phyloP scores from a whole-genome alignment of 495 filamentous ascomycete genomes.

The Lasiosphaeris hirsuta region DNA sequence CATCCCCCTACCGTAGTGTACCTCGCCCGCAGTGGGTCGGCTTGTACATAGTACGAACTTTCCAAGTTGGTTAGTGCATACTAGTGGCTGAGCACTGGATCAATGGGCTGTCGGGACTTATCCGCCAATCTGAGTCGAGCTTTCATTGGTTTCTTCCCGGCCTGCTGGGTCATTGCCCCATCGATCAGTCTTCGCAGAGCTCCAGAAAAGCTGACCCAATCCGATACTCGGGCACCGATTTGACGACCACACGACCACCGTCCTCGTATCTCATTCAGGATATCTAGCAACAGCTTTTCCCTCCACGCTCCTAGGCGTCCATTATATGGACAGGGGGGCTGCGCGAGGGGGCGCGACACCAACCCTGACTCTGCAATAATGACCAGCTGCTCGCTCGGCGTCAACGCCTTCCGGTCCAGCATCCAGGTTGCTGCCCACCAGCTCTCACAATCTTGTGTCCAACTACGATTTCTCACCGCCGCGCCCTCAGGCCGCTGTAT shows the following conservation, averaged over 20 bases:
- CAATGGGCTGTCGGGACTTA: too few relatives aligned
- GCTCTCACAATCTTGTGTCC: slow-evolving; percentile 15
- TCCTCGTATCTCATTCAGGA: not conserved
- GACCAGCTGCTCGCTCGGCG: slow-evolving; percentile 28
- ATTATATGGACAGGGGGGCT: slow-evolving; percentile 26
- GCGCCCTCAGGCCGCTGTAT: slow-evolving; percentile 17
- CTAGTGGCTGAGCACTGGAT: too few relatives aligned
- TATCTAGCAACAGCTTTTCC: not conserved
- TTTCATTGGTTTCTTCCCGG: too few relatives aligned
- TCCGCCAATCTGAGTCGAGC: too few relatives aligned
- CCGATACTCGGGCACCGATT: not conserved
- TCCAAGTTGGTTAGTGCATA: too few relatives aligned
- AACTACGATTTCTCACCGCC: not conserved
- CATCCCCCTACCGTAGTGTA: too few relatives aligned
- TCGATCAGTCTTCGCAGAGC: too few relatives aligned
- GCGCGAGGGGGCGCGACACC: slow-evolving; percentile 25
- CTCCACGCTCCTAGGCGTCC: not conserved
- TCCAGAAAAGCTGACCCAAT: too few relatives aligned
- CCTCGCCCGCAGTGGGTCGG: too few relatives aligned
- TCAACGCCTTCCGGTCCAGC: slow-evolving; percentile 30
- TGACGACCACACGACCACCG: not conserved
- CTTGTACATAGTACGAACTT: too few relatives aligned
- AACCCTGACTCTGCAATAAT: slow-evolving; percentile 17
- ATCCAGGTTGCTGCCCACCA: slow-evolving; percentile 25
- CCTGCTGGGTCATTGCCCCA: too few relatives aligned